Base-by-base conservation (phyloP, 805 yeast species). In the Tetrapisispora phaffii region DNA sequence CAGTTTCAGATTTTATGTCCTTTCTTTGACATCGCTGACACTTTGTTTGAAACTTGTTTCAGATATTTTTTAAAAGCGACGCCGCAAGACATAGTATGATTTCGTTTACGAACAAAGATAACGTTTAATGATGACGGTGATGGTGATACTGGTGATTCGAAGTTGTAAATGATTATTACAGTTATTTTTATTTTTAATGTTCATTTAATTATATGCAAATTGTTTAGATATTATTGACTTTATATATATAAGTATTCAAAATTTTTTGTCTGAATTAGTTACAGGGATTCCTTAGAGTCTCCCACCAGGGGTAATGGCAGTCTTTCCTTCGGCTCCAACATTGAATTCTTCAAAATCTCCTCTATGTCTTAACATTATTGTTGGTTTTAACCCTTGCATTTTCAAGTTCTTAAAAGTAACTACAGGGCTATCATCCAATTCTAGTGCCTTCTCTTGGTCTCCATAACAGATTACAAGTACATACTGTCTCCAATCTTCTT, bases 401-500 rank as follows among this genome's bases (percentile, higher is more conserved):
- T 80, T 87, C 22, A 90, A 70, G 56, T 84, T 95, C 61, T 86
- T 84, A 60, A 87, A 86, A 9, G 88, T 80, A 32, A 76, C 69
- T 7, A 90, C 94, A 0, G 98, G 98, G 60, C 79, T 84, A 58
- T 90, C 98, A 23, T 86, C 85, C 50, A 85, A 70, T 33, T 83
- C 85, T 39, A 93, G 65, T 9, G 88, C 77, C 24, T 96, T 69
- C 58, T 90, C 97, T 56, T 83, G 83, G 60, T 88, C 96, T 21
- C 93, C 96, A 59, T 86, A 88, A 58, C 94, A 84, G 15, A 90
- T 84, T 16, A 89, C 88, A 42, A 90, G 68, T 2, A 89, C 95
- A 59, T 88, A 90, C 56, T 86, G 83, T 43, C 84, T 74, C 89
- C 96, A 85, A 58, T 87, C 96, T 42, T 77, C 81, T 28, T 78